These are phyloP conservation scores for Francoa sonchifolia DNA, from an alignment of 441 rosid species.

Conservation along the genomic window DNA sequence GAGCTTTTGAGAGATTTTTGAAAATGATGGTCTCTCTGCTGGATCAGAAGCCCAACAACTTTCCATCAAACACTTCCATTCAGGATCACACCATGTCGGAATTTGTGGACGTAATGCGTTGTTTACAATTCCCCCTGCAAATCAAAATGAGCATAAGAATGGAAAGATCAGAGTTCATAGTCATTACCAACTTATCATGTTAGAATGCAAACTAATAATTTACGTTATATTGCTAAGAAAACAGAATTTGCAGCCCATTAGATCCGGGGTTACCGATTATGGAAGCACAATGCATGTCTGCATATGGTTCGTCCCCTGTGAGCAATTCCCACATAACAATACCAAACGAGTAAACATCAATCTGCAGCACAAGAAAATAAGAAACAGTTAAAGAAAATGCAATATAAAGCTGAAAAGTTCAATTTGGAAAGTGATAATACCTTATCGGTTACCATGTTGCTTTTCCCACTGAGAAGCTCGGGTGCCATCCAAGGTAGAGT, in stretches of 20 bases:
- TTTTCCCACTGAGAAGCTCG: constrained; percentile 94
- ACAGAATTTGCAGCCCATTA: not conserved
- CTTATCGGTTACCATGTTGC: constrained; percentile 95
- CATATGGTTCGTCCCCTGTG: constrained; percentile 92
- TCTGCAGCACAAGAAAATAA: constrained; percentile 29
- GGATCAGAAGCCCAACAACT: constrained; percentile 86
- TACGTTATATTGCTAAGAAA: not conserved
- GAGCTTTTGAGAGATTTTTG: constrained; percentile 3
- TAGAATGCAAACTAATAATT: not conserved
- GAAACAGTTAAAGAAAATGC: not conserved
- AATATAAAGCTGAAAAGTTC: not conserved
- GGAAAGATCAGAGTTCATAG: not conserved
- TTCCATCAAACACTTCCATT: constrained; percentile 91
- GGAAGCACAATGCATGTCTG: constrained; percentile 88
- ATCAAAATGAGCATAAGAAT: constrained; percentile 2
- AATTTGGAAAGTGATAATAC: constrained; percentile 19
- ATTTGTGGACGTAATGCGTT: constrained; percentile 81
- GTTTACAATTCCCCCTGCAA: constrained; percentile 91
- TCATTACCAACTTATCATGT: not conserved
- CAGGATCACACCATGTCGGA: constrained; percentile 98
- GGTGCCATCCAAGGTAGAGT: constrained; percentile 99
- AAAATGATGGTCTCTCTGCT: constrained; percentile 63
- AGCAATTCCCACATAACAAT: constrained; percentile 99
- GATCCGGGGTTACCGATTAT: constrained; percentile 58
- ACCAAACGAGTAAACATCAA: constrained; percentile 97